Conservation (phyloP, 495 filamentous ascomycete genomes). For the Halenospora varia region DNA sequence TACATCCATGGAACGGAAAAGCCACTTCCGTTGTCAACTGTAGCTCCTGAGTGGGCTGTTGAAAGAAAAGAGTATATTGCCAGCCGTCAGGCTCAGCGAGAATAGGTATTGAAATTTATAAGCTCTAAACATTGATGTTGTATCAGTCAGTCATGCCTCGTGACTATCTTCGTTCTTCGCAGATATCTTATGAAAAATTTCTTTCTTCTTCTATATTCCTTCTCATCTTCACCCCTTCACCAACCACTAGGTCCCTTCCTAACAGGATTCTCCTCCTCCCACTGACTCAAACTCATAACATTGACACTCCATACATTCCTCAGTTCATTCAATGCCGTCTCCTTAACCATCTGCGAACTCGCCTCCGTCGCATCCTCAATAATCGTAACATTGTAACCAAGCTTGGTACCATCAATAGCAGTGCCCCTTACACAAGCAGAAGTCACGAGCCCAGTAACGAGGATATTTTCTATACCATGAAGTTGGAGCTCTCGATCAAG, state of each 20-base stretch:
- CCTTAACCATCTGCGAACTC: conserved; percentile 19
- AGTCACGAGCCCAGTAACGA: conserved; percentile 27
- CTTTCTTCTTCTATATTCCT: too few species aligned
- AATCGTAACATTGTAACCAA: conserved; percentile 28
- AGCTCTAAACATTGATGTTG: too few species aligned
- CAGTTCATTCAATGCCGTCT: conserved; percentile 22
- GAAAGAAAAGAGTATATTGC: too few species aligned
- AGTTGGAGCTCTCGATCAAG: conserved; percentile 24
- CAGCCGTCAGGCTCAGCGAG: too few species aligned
- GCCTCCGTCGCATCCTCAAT: conserved; percentile 29
- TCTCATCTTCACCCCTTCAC: background rate
- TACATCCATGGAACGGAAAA: too few species aligned
- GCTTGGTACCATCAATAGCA: conserved; percentile 28
- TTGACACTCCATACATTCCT: conserved; percentile 25
- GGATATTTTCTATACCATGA: conserved; percentile 27
- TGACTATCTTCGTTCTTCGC: too few species aligned
- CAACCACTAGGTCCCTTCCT: background rate
- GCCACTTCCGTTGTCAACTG: too few species aligned
- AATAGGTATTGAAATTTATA: too few species aligned
- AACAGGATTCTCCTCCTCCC: conserved; percentile 22
- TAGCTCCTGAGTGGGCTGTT: too few species aligned
- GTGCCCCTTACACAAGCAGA: conserved; percentile 30
- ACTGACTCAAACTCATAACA: conserved; percentile 24
- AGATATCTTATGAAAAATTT: too few species aligned
- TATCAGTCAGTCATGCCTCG: too few species aligned